Conservation (phyloP, 768 basidiomycete genomes). For the Phaffia australis region DNA sequence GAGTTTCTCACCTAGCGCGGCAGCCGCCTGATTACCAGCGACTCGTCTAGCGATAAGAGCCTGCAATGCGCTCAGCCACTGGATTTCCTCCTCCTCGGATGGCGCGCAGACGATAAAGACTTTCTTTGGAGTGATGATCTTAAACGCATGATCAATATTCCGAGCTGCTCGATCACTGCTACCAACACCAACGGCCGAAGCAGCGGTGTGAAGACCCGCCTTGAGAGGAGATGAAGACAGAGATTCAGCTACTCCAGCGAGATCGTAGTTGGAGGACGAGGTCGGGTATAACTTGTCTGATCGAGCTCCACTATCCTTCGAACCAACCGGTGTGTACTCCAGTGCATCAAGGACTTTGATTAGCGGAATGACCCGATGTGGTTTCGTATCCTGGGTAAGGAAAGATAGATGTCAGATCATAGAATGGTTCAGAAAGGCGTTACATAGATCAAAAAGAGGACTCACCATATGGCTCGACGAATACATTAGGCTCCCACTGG, state of each 20-base stretch:
- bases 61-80: conserved; percentile 89
- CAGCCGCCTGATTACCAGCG: no score
- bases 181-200: neutral
- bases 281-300: neutral
- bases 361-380: conserved; percentile 75
- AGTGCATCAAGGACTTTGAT: conserved; percentile 80
- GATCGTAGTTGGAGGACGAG: neutral
- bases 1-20: no score
- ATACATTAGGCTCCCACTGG: conserved; percentile 75
- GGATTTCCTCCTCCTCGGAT: conserved; percentile 93
- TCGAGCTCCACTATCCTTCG: neutral
- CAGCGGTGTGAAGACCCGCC: no score
- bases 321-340: conserved; percentile 54
- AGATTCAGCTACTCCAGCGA: neutral
- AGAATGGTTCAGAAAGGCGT: neutral
- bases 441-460: conserved; percentile 20
- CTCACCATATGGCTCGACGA: conserved; percentile 89
- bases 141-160: conserved; percentile 60
- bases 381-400: conserved; percentile 63
- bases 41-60: conserved; percentile 58
- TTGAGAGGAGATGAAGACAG: no score
- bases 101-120: conserved; percentile 83
- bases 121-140: conserved; percentile 89
- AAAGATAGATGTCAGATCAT: neutral
- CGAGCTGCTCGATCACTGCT: neutral